Base-by-base conservation (phyloP, 441 rosid species). In the Mallotus japonicus region DNA sequence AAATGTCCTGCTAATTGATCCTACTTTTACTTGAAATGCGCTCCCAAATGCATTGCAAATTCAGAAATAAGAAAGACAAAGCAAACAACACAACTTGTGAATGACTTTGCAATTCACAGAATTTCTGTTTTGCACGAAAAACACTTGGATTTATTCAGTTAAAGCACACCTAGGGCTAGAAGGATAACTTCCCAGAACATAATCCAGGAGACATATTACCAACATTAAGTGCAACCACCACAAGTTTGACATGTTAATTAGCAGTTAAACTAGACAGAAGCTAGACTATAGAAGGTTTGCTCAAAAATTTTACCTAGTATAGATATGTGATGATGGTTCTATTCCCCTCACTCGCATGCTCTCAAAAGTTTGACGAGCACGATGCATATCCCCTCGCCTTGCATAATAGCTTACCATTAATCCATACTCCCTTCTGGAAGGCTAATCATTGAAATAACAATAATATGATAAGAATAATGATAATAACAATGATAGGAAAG, bases 391-490 rank as follows among this genome's bases (percentile, higher is more conserved):
- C 20, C 99, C 99, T 80, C 98, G 86, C 82, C 95, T 85, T 60
- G 92, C 99, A 88, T 95, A 95, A 81, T 77, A 95, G 70, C 90
- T 90, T 75, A 92, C 93, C 99, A 95, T 89, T 82, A 92, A 85
- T 67, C 98, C 92, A 81, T 87, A 95, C 83, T 92, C 99, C 81
- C 89, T 90, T 84, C 99, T 91, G 54, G 99, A 89, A 71, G 99
- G 99, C 99, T 95, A 76, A 78, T 66, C 50, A 77, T 58, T 69
- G 70, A 75, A 47, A 50, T 44, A 62, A 62, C 44, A 65, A 20
- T 62, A 73, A 49, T 37, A 7, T 7, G 11, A 44, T 8, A 44
- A 44, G 49, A 19, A 62, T 58, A 57, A 67, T 44, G 63, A 71
- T 24, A 68, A 55, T 63, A 54, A 37, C 19, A 24, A 37, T 44